Evolutionary conservation across 2,329 filamentous ascomycete species (phyloP).

Genomic region (Verticillium alfalfae): DNA sequence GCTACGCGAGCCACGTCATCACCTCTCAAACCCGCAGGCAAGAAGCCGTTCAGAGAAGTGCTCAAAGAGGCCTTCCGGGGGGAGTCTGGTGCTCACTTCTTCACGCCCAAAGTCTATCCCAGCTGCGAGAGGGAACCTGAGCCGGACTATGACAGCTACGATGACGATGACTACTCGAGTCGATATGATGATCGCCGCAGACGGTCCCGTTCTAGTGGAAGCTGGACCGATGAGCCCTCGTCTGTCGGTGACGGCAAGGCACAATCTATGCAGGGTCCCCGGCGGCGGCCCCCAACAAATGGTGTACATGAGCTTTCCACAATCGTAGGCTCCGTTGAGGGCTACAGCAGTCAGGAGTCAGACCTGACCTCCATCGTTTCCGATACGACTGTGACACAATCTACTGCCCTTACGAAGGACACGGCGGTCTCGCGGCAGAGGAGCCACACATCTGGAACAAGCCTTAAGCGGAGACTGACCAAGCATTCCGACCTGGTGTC

Average conservation of each 20-base stretch:
- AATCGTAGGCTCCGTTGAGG: conserved; percentile 45
- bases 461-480: conserved; percentile 70
- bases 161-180: conserved; percentile 16
- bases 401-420: conserved; percentile 41
- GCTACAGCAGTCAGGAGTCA: conserved; percentile 37
- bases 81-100: conserved; percentile 45
- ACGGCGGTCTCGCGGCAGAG: conserved; percentile 38
- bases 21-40: conserved; percentile 39
- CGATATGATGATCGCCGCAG: conserved; percentile 16
- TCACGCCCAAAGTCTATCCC: conserved; percentile 41
- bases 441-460: conserved; percentile 36
- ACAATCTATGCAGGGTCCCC: conserved; percentile 23
- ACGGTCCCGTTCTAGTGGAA: conserved; percentile 24
- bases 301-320: conserved; percentile 52
- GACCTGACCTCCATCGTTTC: conserved; percentile 45
- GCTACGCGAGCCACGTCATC: conserved; percentile 47
- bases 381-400: conserved; percentile 48
- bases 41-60: conserved; percentile 50
- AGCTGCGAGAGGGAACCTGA: conserved; percentile 35
- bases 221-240: conserved; percentile 17
- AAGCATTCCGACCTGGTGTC: conserved; percentile 94
- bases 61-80: conserved; percentile 59
- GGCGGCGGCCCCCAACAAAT: conserved; percentile 43
- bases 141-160: conserved; percentile 16
- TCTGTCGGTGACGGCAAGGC: conserved; percentile 14